These are phyloP conservation scores for Xylogone sp. DNA, from an alignment of 2,329 filamentous ascomycete genomes.

Conservation along the genomic window DNA sequence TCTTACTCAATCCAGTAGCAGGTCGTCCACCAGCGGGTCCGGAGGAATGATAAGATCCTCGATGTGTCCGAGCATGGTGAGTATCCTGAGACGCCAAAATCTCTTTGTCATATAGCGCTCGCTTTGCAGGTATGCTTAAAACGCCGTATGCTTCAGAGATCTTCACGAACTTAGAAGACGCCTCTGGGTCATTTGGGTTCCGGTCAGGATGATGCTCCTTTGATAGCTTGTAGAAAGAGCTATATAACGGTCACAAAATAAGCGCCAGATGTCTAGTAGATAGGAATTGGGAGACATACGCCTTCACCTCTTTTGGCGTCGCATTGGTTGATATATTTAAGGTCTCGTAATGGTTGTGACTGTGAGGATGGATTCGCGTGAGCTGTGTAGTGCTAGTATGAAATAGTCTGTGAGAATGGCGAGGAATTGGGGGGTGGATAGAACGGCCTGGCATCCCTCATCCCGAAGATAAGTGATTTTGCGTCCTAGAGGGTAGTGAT, in stretches of 20 bases:
- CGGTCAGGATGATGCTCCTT: slow-evolving; percentile 91
- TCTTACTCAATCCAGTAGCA: slow-evolving; percentile 74
- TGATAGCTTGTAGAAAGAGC: slow-evolving; percentile 84
- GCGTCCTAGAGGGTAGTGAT: not conserved
- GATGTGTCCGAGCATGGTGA: slow-evolving; percentile 16
- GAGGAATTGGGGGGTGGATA: slow-evolving; percentile 13
- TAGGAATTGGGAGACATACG: slow-evolving; percentile 40
- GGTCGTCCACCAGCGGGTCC: slow-evolving; percentile 70
- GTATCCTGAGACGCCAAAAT: slow-evolving; percentile 35
- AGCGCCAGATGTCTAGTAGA: slow-evolving; percentile 2
- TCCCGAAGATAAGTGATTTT: slow-evolving; percentile 34
- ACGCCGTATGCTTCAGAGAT: slow-evolving; percentile 81
- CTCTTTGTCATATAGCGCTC: slow-evolving; percentile 76
- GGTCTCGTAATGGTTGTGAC: slow-evolving; percentile 73
- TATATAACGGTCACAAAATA: slow-evolving; percentile 24
- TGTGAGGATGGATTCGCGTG: slow-evolving; percentile 28
- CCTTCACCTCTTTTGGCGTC: slow-evolving; percentile 77
- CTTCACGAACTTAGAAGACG: slow-evolving; percentile 72
- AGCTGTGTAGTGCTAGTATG: slow-evolving; percentile 35
- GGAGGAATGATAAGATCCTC: slow-evolving; percentile 52
- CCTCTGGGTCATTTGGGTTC: slow-evolving; percentile 71
- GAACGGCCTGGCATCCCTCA: slow-evolving; percentile 60
- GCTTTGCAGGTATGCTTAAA: slow-evolving; percentile 70
- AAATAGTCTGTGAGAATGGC: slow-evolving; percentile 30
- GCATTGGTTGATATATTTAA: slow-evolving; percentile 70